Conservation (phyloP, 306 rosid genomes). For the Medicago arabica region DNA sequence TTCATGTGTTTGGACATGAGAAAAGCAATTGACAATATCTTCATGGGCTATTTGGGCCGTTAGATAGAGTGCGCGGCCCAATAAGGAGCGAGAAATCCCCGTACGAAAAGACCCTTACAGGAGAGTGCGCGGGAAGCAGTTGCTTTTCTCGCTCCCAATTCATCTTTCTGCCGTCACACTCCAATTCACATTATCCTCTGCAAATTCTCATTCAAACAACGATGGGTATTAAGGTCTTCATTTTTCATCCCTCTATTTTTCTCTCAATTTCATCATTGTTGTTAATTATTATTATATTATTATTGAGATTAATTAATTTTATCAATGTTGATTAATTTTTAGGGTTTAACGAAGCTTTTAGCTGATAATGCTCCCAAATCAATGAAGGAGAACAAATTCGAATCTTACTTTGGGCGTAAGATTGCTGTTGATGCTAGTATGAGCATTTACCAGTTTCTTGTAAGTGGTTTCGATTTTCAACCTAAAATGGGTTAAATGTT, state of each 20-base stretch:
- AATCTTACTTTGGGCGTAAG: conserved; percentile 91
- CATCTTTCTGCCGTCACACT: conserved; percentile 18
- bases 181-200: not conserved
- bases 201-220: not conserved
- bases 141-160: conserved; percentile 3
- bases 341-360: conserved; percentile 99
- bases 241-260: not conserved
- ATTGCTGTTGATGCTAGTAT: conserved; percentile 95
- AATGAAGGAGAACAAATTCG: conserved; percentile 96
- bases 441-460: conserved; percentile 99
- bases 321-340: conserved; percentile 26
- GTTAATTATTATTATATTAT: too few relatives aligned
- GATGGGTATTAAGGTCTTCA: conserved; percentile 83
- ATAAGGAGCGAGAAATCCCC: too few relatives aligned
- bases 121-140: conserved; percentile 54
- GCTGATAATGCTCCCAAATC: conserved; percentile 93
- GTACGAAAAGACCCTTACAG: too few relatives aligned
- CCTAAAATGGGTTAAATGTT: conserved; percentile 5
- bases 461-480: conserved; percentile 41
- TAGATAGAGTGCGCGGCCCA: not conserved
- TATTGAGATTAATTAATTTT: not conserved
- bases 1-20: too few relatives aligned
- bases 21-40: not conserved
- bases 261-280: not conserved
- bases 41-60: conserved; percentile 26